A percentile compares a stretch with the other conserved stretches of the same genome.
phyloP scores from a whole-genome alignment of 306 rosid species.

The Castanospermum australe region DNA sequence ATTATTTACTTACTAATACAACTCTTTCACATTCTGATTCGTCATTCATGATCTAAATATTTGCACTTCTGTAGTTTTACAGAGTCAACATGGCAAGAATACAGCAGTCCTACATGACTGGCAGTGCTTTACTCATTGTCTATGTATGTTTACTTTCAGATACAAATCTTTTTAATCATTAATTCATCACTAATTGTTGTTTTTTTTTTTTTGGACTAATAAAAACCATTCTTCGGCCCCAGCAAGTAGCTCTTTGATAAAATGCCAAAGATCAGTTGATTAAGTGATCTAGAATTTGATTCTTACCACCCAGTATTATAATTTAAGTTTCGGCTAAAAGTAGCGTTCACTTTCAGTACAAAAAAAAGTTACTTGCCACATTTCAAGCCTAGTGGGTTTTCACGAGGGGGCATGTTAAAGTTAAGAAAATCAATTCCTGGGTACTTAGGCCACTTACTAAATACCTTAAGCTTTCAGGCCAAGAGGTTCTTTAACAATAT shows the following conservation, averaged over 20 bases:
- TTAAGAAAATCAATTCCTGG: neutral
- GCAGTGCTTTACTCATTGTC: neutral
- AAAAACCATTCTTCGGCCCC: neutral
- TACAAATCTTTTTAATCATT: neutral
- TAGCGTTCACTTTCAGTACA: neutral
- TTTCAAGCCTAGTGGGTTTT: neutral
- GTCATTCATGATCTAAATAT: conserved; percentile 12
- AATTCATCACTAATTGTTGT: neutral
- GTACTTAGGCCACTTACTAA: neutral
- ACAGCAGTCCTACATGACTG: neutral
- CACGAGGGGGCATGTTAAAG: neutral
- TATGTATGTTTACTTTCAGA: neutral
- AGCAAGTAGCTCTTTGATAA: neutral
- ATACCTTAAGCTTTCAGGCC: conserved; percentile 9
- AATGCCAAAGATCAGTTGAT: neutral
- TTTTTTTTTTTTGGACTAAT: neutral
- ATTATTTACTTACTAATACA: neutral
- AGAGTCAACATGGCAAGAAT: conserved; percentile 5
- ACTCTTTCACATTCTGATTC: conserved; percentile 13
- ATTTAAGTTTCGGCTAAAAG: neutral
- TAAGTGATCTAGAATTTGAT: neutral
- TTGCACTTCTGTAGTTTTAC: neutral
- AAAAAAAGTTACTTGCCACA: neutral
- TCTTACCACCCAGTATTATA: neutral
- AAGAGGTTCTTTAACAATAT: neutral